Percentiles rank a stretch among this genome's conserved stretches.
Evolutionary conservation across 805 yeast species (phyloP).

Genomic region (Cyberlindnera misumaiensis): DNA sequence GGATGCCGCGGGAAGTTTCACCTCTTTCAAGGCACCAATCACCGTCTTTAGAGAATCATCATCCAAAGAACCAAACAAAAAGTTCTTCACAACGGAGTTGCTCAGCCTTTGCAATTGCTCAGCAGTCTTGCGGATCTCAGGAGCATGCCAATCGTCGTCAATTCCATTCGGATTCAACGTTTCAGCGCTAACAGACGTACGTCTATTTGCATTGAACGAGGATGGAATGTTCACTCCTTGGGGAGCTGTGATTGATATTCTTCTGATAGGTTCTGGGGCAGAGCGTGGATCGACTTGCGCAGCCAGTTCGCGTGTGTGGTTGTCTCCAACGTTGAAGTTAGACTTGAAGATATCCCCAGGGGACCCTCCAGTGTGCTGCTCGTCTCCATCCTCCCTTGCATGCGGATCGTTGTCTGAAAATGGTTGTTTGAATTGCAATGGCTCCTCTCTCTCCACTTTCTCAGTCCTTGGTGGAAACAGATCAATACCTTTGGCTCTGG

Average conservation of each 20-base stretch:
- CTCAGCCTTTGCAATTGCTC: slow-evolving; percentile 66
- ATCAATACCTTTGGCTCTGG: slow-evolving; percentile 43
- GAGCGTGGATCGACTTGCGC: slow-evolving; percentile 20
- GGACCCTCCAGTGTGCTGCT: not conserved
- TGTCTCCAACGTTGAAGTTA: slow-evolving; percentile 21
- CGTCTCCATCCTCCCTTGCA: slow-evolving; percentile 30
- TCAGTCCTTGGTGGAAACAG: slow-evolving; percentile 32
- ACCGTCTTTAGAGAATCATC: slow-evolving; percentile 70
- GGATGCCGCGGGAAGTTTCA: slow-evolving; percentile 47
- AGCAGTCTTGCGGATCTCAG: slow-evolving; percentile 52
- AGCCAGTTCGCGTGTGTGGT: slow-evolving; percentile 9
- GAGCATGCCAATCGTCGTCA: slow-evolving; percentile 62
- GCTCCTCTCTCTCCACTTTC: slow-evolving; percentile 3
- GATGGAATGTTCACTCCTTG: slow-evolving; percentile 37
- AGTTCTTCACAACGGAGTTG: slow-evolving; percentile 69
- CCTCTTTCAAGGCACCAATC: slow-evolving; percentile 77
- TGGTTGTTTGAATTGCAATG: slow-evolving; percentile 31
- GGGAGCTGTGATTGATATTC: slow-evolving; percentile 12
- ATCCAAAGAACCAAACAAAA: slow-evolving; percentile 79
- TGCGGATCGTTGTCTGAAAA: slow-evolving; percentile 63
- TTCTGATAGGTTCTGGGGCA: slow-evolving; percentile 7
- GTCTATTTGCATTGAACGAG: slow-evolving; percentile 70
- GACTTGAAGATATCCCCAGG: slow-evolving; percentile 17
- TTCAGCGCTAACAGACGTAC: slow-evolving; percentile 89
- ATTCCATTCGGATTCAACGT: slow-evolving; percentile 71